Evolutionary conservation across 768 basidiomycete genomes (phyloP).

Genomic region (Mycena albidolilacea): DNA sequence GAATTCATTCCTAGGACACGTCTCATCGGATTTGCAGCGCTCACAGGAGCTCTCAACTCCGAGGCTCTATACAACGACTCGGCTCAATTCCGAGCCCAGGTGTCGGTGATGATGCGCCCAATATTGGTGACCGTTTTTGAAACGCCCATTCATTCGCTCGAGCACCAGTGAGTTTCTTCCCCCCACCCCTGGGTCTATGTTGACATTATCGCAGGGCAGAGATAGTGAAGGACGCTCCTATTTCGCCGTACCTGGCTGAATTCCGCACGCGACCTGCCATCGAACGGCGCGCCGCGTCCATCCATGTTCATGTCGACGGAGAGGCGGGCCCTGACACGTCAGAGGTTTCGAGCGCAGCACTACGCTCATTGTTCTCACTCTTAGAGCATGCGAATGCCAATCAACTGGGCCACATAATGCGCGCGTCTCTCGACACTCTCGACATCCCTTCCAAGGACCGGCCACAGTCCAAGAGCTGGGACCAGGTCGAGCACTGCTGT

Average conservation of each 20-base stretch:
- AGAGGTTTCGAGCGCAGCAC: conserved; percentile 82
- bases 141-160: conserved; percentile 69
- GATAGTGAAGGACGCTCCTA: conserved; percentile 76
- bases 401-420: conserved; percentile 82
- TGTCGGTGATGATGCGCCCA: conserved; percentile 77
- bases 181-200: conserved; percentile 24
- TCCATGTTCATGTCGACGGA: conserved; percentile 91
- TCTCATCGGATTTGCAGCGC: conserved; percentile 87
- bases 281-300: conserved; percentile 89
- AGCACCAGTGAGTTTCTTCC: conserved; percentile 75
- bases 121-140: conserved; percentile 78
- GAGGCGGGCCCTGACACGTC: conserved; percentile 83
- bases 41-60: conserved; percentile 86
- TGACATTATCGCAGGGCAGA: conserved; percentile 60
- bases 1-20: conserved; percentile 69
- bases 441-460: conserved; percentile 57
- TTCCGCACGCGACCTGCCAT: conserved; percentile 85
- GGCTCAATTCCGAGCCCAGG: conserved; percentile 80
- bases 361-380: conserved; percentile 80
- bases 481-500: conserved; percentile 76
- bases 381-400: conserved; percentile 82
- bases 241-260: conserved; percentile 86
- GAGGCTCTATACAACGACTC: conserved; percentile 86
- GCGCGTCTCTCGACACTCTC: conserved; percentile 79
- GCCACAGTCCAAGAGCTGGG: conserved; percentile 66